phyloP scores from a whole-genome alignment of 345 rosid species.

The Ceriops decandra region DNA sequence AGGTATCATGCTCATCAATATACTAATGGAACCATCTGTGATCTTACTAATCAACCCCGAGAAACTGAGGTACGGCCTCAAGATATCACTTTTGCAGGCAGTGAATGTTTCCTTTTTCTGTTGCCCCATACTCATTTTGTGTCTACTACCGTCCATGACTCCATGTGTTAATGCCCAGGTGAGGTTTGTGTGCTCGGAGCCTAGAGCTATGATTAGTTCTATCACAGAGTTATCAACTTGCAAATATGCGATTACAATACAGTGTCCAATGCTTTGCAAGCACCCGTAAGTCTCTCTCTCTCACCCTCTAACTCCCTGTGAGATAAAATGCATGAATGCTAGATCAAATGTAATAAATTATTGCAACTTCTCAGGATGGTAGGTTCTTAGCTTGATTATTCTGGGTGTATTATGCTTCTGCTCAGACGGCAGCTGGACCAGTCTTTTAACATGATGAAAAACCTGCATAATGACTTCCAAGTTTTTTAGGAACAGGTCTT shows the following conservation, averaged over 20 bases:
- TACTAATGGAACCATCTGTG: slow-evolving; percentile 84
- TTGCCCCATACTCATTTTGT: not conserved
- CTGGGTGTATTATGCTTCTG: not conserved
- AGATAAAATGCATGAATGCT: not conserved
- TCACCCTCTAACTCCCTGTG: not conserved
- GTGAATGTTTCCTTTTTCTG: not conserved
- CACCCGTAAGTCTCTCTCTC: slow-evolving; percentile 63
- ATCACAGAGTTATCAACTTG: slow-evolving; percentile 92
- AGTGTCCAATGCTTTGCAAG: slow-evolving; percentile 80
- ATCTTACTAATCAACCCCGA: slow-evolving; percentile 81
- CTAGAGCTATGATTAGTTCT: slow-evolving; percentile 84
- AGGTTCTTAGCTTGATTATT: not conserved
- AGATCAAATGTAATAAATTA: not conserved
- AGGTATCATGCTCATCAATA: slow-evolving; percentile 91
- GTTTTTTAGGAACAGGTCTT: not conserved
- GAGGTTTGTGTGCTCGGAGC: slow-evolving; percentile 92
- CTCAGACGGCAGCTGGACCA: not conserved
- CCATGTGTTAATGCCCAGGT: slow-evolving; percentile 45
- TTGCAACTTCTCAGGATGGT: not conserved
- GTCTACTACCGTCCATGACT: not conserved
- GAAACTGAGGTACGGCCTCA: slow-evolving; percentile 65
- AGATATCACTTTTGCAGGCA: not conserved
- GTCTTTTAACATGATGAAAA: not conserved
- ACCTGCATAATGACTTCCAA: not conserved
- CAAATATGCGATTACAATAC: slow-evolving; percentile 87